A percentile compares a stretch with the other conserved stretches of the same genome.
phyloP scores from a whole-genome alignment of 441 rosid genomes.

The Corymbia calophylla region DNA sequence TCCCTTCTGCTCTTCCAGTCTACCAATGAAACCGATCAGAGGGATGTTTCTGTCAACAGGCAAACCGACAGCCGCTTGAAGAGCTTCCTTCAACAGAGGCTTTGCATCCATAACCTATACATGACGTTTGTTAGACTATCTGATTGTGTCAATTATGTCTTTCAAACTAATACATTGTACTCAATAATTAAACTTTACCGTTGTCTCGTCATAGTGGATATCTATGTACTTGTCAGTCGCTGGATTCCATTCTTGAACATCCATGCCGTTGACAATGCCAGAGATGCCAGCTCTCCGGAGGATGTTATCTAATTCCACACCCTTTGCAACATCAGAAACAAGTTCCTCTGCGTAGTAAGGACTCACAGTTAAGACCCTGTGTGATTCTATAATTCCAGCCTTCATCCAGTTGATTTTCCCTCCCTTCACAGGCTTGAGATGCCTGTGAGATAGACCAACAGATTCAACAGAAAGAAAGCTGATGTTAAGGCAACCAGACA shows the following conservation, averaged over 20 bases:
- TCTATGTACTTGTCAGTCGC: slow-evolving; percentile 62
- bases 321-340: slow-evolving; percentile 59
- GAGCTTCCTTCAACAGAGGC: slow-evolving; percentile 79
- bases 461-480: neutral
- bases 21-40: slow-evolving; percentile 84
- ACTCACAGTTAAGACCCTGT: slow-evolving; percentile 75
- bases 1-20: slow-evolving; percentile 95
- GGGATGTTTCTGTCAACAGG: slow-evolving; percentile 74
- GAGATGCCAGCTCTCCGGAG: slow-evolving; percentile 48
- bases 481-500: neutral
- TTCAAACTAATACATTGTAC: neutral
- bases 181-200: slow-evolving; percentile 25
- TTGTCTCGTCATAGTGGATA: slow-evolving; percentile 55
- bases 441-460: slow-evolving; percentile 23
- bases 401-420: slow-evolving; percentile 97
- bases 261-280: slow-evolving; percentile 89
- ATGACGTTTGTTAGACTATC: neutral
- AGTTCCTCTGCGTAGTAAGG: slow-evolving; percentile 82
- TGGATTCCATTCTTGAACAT: slow-evolving; percentile 96
- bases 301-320: slow-evolving; percentile 65
- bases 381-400: slow-evolving; percentile 71
- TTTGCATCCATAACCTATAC: slow-evolving; percentile 71
- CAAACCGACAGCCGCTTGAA: slow-evolving; percentile 84
- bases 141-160: neutral
- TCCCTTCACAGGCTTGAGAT: slow-evolving; percentile 65